Base-by-base conservation (phyloP, 1,284 basidiomycete species). In the Cutaneotrichosporon sp. region DNA sequence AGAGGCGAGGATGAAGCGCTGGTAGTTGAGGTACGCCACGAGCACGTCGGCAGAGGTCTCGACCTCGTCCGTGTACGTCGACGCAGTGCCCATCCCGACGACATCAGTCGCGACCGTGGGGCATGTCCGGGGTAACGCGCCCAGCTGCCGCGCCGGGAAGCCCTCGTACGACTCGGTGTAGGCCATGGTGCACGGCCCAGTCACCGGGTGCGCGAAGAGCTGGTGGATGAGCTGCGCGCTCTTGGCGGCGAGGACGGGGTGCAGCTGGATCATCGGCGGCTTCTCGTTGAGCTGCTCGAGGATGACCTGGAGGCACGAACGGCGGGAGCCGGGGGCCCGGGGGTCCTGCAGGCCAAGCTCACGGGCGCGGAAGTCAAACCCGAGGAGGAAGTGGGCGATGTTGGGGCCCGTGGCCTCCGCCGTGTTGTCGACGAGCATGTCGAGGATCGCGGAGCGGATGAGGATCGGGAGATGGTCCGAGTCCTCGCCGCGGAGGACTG, bases 91-190 rank as follows among this genome's bases (percentile, higher is more conserved):
- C 59, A 82, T 82, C 0, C 87, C 84, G 36, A 65, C 61, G 11
- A 79, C 66, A 1, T 80, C 80, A 27, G 80, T 74, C 2, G 62
- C 58, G 0, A 87, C 86, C 0, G 84, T 83, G 57, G 84, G 83
- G 51, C 87, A 85, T n/a, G 60, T 54, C 25, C 70, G 67, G 14
- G 74, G 71, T 5, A 75, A 54, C 3, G 69, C 55, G 2, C 87
- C 84, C 22, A 97, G 84, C 75, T 97, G 94, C 8, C 88, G 84
- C 1, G 87, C 87, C 69, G 95, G 92, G 81, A 95, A 98, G 71
- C 94, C 89, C 76, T 95, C 91, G 24, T 89, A 84, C 3, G 90
- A 91, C 45, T 93, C 88, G 46, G 98, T 83, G 75, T 97, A 98
- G 0, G 92, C 87, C 80, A 92, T 88, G 13, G 89, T 89, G 42